Evolutionary conservation across 2,329 filamentous ascomycete genomes (phyloP), one percentile per base, ranked within the genome.

Genomic region (Alternaria metachromatica): DNA sequence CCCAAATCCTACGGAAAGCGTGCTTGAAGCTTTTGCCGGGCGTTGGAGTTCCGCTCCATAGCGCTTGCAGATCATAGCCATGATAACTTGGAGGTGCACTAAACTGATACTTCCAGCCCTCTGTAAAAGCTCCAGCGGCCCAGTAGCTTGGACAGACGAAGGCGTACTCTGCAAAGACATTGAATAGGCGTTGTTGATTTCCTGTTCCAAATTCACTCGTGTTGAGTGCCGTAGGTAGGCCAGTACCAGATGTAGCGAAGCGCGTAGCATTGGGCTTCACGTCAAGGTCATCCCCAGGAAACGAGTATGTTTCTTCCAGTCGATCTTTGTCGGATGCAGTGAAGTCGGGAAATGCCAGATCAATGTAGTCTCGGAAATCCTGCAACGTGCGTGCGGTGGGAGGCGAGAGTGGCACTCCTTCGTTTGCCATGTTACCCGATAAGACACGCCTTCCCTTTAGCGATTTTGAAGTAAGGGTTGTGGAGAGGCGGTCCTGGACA

Each of bases 161-260:
- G 37, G 83, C 80, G 63, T 79, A 82, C 64, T 84, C 82, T 8
- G 82, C 82, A 63, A 82, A 84, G 21, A 83, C 77, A 62, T 82
- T 73, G 70, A 81, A 81, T 5, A 82, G 70, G 20, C 82, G 75
- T 55, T 79, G 76, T 58, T 77, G 72, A 48, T 77, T 72, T 33
- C 76, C 76, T 1, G 76, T 76, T 2, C 72, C 76, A 55, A 74
- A 76, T 33, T 62, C 63, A 46, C 72, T 75, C 51, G 76, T 72
- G 58, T 78, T 78, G 23, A 77, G 55, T 5, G 75, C 74, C 11
- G 73, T 74, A 2, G 72, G 68, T 7, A 46, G 25, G 11, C 65
- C 59, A 9, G 64, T 71, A 12, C 74, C 76, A 4, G 63, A 60
- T 7, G 76, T 79, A 15, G 69, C 67, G 57, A 71, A 79, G 25